These are phyloP conservation scores for Immersiella caudata DNA, from an alignment of 495 filamentous ascomycete species.

Conservation along the genomic window DNA sequence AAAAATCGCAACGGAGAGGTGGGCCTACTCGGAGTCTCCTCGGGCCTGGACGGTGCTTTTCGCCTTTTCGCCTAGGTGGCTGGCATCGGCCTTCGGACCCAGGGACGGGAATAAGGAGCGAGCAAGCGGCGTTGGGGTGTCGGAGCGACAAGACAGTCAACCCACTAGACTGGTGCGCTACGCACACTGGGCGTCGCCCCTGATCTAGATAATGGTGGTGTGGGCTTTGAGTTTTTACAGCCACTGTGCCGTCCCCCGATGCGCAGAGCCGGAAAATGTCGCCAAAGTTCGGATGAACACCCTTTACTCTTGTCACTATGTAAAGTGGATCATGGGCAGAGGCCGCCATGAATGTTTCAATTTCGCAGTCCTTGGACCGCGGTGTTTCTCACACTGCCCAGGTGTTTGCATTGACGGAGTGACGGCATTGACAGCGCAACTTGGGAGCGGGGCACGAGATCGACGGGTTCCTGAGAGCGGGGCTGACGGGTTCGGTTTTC, in stretches of 20 bases:
- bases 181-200: not conserved
- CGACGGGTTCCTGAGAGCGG: conserved; percentile 13
- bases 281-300: conserved; percentile 10
- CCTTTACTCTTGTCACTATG: not conserved
- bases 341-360: conserved; percentile 25
- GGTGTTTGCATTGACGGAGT: conserved; percentile 14
- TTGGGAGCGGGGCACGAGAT: conserved; percentile 15
- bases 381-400: not conserved
- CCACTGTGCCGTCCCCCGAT: not conserved
- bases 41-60: not conserved
- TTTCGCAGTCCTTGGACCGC: not conserved
- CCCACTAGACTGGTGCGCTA: not conserved
- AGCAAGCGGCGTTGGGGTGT: not conserved
- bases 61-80: not conserved
- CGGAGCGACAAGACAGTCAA: not conserved
- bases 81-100: not conserved
- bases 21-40: not conserved
- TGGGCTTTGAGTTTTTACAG: conserved; percentile 14
- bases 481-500: not conserved
- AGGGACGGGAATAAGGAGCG: not conserved
- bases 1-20: not conserved
- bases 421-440: conserved; percentile 6
- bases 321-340: not conserved
- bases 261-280: not conserved
- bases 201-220: conserved; percentile 16